Base-by-base conservation (phyloP, 1,139 yeast genomes). In the Arxiozyma bovina region DNA sequence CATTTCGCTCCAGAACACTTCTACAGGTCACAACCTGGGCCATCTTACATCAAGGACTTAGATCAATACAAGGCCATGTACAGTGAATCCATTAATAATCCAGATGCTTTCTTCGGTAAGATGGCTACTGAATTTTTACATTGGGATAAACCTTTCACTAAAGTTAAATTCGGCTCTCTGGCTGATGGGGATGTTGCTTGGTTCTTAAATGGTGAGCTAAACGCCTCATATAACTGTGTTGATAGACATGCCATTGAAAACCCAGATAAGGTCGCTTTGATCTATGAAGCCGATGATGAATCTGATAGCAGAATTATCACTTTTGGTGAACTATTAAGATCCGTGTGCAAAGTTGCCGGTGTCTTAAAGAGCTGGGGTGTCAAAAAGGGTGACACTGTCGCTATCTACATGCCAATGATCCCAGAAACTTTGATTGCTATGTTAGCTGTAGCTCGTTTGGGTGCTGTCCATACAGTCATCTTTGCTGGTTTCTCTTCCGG, bases 401-500 rank as follows among this genome's bases (percentile, higher is more conserved):
- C 97, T 58, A 85, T 93, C 62, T 93, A 93, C 74, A 76, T 93
- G 75, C 99, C 99, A 69, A 93, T 93, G 98, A 90, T 89, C 59
- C 89, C 97, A 54, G 96, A 90, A 73, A 96, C 98, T 53, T 81
- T 93, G 57, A 79, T 93, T 62, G 91, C 99, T 60, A 85, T 93
- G 87, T 79, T 93, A 68, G 67, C 99, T 53, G 87, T 90, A 65
- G 91, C 88, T 51, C 85, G 99, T 75, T 75, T 93, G 61, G 99
- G 99, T 73, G 99, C 99, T 51, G 78, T 64, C 63, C 99, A 93
- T 75, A 87, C 98, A 15, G 98, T 93, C 52, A 85, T 93, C 62
- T 93, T 93, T 73, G 98, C 98, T 55, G 99, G 99, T 46, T 93
- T 93, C 76, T 86, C 96, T 38, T 85, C 96, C 42, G 96, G 96